These are phyloP conservation scores for Talaromyces atroroseus DNA, from an alignment of 2,329 filamentous ascomycete species.

Conservation along the genomic window DNA sequence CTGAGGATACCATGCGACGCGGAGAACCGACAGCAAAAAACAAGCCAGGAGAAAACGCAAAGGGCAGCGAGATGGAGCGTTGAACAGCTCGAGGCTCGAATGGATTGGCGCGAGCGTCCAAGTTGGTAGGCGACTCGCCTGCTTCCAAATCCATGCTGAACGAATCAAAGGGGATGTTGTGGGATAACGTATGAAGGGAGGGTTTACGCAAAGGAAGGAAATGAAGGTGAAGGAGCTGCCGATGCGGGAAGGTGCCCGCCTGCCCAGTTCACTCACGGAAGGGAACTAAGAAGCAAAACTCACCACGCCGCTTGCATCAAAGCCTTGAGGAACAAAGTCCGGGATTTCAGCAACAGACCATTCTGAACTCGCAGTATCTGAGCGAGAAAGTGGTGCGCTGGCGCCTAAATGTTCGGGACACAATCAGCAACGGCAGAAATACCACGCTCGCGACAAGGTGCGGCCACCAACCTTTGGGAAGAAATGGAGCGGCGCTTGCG, in stretches of 20 bases:
- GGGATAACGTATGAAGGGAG: too few relatives aligned
- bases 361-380: constrained; percentile 37
- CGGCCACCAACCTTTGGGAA: constrained; percentile 34
- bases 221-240: not conserved
- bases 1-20: constrained; percentile 2
- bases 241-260: not conserved
- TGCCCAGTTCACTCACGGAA: not conserved
- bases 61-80: constrained; percentile 14
- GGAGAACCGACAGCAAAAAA: constrained; percentile 2
- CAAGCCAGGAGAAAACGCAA: constrained; percentile 7
- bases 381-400: constrained; percentile 35
- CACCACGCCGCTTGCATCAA: constrained; percentile 47
- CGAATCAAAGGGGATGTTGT: not conserved
- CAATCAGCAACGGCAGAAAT: not conserved
- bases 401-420: constrained; percentile 27
- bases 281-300: constrained; percentile 19
- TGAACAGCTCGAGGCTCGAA: constrained; percentile 17
- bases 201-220: not conserved
- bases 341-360: constrained; percentile 43
- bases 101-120: constrained; percentile 23
- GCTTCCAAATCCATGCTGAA: not conserved
- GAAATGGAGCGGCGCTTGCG: constrained; percentile 68
- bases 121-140: constrained; percentile 13
- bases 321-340: constrained; percentile 52
- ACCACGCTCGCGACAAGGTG: not conserved